phyloP scores from a whole-genome alignment of 2,329 filamentous ascomycete species.

The Chalaropsis ovoidea region DNA sequence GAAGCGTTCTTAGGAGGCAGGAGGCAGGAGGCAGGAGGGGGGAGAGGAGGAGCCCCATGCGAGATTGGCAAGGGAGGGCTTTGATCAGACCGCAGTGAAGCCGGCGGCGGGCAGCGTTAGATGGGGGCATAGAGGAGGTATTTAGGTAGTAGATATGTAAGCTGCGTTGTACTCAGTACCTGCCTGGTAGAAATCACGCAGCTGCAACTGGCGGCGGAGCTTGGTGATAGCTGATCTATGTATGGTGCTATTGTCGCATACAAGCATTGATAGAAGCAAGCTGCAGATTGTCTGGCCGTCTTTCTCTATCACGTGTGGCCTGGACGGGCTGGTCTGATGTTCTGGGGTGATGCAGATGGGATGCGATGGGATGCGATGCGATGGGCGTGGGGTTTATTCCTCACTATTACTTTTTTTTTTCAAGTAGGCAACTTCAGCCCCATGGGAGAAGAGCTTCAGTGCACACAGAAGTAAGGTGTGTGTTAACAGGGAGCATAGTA shows the following conservation, averaged over 20 bases:
- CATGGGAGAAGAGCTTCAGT: not conserved
- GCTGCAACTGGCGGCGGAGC: too few species aligned
- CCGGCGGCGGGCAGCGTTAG: not conserved
- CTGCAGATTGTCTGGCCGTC: not conserved
- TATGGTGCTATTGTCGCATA: not conserved
- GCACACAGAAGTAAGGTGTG: not conserved
- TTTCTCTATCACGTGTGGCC: not conserved
- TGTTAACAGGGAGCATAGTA: not conserved
- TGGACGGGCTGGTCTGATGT: not conserved
- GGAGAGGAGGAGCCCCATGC: not conserved
- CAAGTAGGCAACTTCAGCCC: not conserved
- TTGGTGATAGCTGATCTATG: not conserved
- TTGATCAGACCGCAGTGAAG: constrained; percentile 4
- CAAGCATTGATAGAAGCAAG: not conserved
- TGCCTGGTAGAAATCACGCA: too few species aligned
- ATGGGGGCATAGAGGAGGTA: not conserved
- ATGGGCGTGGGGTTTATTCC: too few species aligned
- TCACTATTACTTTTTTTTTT: not conserved
- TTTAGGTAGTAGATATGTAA: not conserved
- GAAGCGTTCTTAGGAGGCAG: too few species aligned
- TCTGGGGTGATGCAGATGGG: not conserved
- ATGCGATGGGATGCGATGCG: constrained; percentile 36
- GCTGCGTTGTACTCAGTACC: too few species aligned
- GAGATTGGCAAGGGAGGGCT: not conserved
- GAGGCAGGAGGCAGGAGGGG: too few species aligned